Base-by-base conservation (phyloP, 306 rosid species). In the Astragalus glycyphyllos region DNA sequence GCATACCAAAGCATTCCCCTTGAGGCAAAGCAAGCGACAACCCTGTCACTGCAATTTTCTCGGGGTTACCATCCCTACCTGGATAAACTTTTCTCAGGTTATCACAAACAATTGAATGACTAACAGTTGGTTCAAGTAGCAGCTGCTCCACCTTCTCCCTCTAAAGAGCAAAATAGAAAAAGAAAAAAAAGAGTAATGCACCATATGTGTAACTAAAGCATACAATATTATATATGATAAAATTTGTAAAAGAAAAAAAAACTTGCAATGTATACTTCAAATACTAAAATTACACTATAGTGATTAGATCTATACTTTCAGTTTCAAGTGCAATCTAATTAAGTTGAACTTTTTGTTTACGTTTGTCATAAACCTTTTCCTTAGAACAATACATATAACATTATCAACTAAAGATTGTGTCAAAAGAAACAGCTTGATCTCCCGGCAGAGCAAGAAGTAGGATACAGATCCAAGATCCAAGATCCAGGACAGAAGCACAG, bases 1-100 rank as follows among this genome's bases (percentile, higher is more conserved):
- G 97, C 96, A 90, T 93, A 69, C 98, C 97, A 65, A 93, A 93
- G 85, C 98, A 93, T 64, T 90, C 97, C 23, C 97, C 97, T 59
- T 82, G 89, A 72, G 96, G 87, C 83, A 93, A 77, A 71, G 96
- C 96, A 81, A 93, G 96, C 54, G 98, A 93, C 80, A 93, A 60
- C 38, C 91, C 98, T 77, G 72, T 88, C 65, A 93, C 98, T 0
- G 98, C 98, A 70, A 73, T 68, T 70, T 90, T 93, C 42, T 80
- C 86, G 4, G 94, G 97, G 84, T 93, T 93, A 29, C 98, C 97
- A 40, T 93, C 98, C 80, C 82, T 87, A 68, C 88, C 88, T 0
- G 89, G 90, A 84, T 93, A 93, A 61, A 93, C 84, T 82, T 93
- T 93, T 79, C 55, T 88, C 15, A 93, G 76, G 69, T 90, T 65